Evolutionary conservation across 2,329 filamentous ascomycete genomes (phyloP), one percentile per base, ranked within the genome.

Genomic region (Neopestalotiopsis clavispora): DNA sequence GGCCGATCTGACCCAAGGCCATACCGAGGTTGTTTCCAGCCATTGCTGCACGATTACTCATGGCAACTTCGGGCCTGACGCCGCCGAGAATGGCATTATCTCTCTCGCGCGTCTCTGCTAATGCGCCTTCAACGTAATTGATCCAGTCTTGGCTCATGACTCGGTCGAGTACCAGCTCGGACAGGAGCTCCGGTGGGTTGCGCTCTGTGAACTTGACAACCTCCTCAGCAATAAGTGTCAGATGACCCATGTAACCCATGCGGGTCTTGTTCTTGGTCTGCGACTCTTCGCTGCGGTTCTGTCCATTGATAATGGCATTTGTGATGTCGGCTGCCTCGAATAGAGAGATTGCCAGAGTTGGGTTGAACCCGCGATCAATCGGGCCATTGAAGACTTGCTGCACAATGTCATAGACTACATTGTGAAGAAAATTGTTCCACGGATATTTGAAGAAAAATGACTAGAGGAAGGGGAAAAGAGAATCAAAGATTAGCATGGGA

Each of bases 391-490:
- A 98, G 1, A 99, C 96, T 83, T 99, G 96, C 80, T 99, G 96
- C 58, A 99, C 94, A 76, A 99, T 95, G 79, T 99, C 96, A 78
- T 99, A 99, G 62, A 99, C 96, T 58, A 99, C 96, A 77, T 99
- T 99, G 82, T 99, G 96, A 59, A 99, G 87, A 78, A 99, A 99
- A 80, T 99, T 99, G 81, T 99, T 99, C 96, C 96, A 99, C 1
- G 96, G 95, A 77, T 98, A 99, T 69, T 92, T 90, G 84, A 99
- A 99, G 83, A 99, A 99, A 84, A 98, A 98, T 68, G 94, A 93
- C 94, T 97, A 38, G 40, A 32, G 58, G 71, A 71, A 69, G 75
- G 71, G 75, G 73, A 66, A 66, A 59, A 61, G 28, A n/a, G 30
- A 32, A 20, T 34, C 17, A n/a, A 6, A 9, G 30, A 63, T 60